phyloP scores from a whole-genome alignment of 805 yeast genomes.

The Sugiyamaella smithiae region DNA sequence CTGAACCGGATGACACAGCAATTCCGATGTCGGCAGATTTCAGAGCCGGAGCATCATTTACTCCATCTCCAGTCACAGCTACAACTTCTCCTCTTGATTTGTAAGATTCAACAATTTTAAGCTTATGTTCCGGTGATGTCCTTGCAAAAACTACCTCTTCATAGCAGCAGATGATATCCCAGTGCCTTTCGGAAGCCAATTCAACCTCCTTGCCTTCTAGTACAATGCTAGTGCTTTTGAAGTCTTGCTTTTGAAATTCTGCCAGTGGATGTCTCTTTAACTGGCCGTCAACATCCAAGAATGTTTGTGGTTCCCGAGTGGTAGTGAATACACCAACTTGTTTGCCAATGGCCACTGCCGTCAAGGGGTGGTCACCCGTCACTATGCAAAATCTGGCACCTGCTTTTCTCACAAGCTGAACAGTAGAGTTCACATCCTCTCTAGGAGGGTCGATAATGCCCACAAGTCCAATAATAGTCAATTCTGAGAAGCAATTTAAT shows the following conservation, averaged over 20 bases:
- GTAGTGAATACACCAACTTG: constrained; percentile 49
- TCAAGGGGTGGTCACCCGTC: constrained; percentile 60
- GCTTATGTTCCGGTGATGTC: constrained; percentile 50
- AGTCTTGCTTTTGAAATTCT: constrained; percentile 6
- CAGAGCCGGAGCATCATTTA: constrained; percentile 97
- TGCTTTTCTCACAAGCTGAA: constrained; percentile 72
- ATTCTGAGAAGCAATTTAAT: constrained; percentile 35
- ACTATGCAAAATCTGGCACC: constrained; percentile 96
- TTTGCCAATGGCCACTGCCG: constrained; percentile 50
- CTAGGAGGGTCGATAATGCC: constrained; percentile 98
- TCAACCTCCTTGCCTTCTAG: constrained; percentile 16
- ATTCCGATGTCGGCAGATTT: constrained; percentile 95
- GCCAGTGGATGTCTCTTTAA: constrained; percentile 3
- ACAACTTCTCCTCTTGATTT: constrained; percentile 84
- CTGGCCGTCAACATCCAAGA: constrained; percentile 5
- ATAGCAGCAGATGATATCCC: constrained; percentile 41
- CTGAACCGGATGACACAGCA: constrained; percentile 47
- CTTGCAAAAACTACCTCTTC: constrained; percentile 42
- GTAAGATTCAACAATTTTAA: constrained; percentile 46
- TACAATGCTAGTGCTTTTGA: constrained; percentile 7
- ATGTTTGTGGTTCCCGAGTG: constrained; percentile 14
- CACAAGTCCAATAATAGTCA: constrained; percentile 78
- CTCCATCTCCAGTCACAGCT: constrained; percentile 99
- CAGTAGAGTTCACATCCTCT: constrained; percentile 70
- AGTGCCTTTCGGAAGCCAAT: constrained; percentile 36